These are phyloP conservation scores for Paramecium sonneborni DNA, from an alignment of 73 alveolate species.

Conservation along the genomic window DNA sequence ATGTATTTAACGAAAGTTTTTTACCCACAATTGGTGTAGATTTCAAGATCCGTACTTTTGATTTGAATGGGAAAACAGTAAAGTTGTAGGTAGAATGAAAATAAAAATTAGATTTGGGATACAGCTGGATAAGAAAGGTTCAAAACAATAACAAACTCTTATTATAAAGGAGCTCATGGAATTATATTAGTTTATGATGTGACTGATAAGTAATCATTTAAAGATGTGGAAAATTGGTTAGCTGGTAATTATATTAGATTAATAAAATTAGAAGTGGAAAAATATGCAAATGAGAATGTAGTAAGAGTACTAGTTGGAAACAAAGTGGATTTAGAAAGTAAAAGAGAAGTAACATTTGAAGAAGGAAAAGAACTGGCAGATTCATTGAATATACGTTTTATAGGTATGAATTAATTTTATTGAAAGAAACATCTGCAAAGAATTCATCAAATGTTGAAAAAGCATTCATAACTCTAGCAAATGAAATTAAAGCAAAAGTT, in stretches of 20 bases:
- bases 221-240: conserved; percentile 49
- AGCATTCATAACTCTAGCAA: conserved; percentile 66
- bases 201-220: conserved; percentile 40
- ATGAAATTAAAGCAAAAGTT: conserved; percentile 70
- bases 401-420: conserved; percentile 61
- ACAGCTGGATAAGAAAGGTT: conserved; percentile 61
- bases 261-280: conserved; percentile 60
- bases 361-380: conserved; percentile 79
- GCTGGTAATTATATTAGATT: conserved; percentile 50
- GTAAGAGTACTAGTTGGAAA: conserved; percentile 80
- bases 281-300: conserved; percentile 70
- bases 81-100: not conserved
- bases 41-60: conserved; percentile 67
- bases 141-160: conserved; percentile 54
- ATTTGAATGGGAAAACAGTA: conserved; percentile 42
- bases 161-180: conserved; percentile 64
- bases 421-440: conserved; percentile 69
- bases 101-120: conserved; percentile 52
- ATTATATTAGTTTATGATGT: conserved; percentile 51
- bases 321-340: conserved; percentile 79
- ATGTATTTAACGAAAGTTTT: conserved; percentile 82
- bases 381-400: conserved; percentile 77
- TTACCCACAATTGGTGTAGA: conserved; percentile 93
- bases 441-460: conserved; percentile 66
- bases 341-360: conserved; percentile 81